phyloP scores from a whole-genome alignment of 1,139 yeast species.

The Suhomyces anneliseae region DNA sequence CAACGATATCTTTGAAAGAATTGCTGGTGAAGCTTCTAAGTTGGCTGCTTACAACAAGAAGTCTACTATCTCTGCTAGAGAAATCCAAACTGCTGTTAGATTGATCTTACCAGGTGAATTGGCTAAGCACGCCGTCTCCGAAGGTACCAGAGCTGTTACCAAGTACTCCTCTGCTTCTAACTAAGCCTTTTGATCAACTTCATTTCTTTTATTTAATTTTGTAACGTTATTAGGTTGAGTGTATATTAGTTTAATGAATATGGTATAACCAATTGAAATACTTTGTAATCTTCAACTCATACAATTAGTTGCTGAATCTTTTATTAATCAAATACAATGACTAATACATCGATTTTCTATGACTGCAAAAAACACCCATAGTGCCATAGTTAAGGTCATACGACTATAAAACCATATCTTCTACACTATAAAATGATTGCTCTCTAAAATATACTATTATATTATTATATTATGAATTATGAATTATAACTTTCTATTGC shows the following conservation, averaged over 20 bases:
- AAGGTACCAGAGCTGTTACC: slow-evolving; percentile 99
- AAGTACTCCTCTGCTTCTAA: slow-evolving; percentile 90
- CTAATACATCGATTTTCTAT: too few relatives aligned
- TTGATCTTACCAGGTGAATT: slow-evolving; percentile 99
- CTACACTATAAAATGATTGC: too few relatives aligned
- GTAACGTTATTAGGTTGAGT: slow-evolving; percentile 19
- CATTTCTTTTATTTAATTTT: slow-evolving; percentile 14
- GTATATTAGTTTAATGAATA: slow-evolving; percentile 20
- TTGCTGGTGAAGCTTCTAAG: slow-evolving; percentile 97
- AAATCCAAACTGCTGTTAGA: slow-evolving; percentile 99
- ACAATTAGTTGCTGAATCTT: background rate
- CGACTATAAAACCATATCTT: too few relatives aligned
- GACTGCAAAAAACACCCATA: too few relatives aligned
- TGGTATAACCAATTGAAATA: slow-evolving; percentile 8
- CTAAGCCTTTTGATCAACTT: slow-evolving; percentile 23
- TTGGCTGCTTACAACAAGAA: slow-evolving; percentile 99
- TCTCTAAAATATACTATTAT: too few relatives aligned
- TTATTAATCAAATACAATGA: too few relatives aligned
- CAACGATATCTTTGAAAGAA: slow-evolving; percentile 93
- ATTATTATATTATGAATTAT: too few relatives aligned
- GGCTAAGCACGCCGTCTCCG: slow-evolving; percentile 99
- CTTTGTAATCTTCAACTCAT: background rate
- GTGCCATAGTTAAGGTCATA: too few relatives aligned
- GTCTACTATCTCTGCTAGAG: slow-evolving; percentile 98
- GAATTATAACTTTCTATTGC: too few relatives aligned